Percentiles rank a stretch among this genome's conserved stretches.
Conservation (phyloP, 2,329 filamentous ascomycete genomes). For the Curvularia hawaiiensis region DNA sequence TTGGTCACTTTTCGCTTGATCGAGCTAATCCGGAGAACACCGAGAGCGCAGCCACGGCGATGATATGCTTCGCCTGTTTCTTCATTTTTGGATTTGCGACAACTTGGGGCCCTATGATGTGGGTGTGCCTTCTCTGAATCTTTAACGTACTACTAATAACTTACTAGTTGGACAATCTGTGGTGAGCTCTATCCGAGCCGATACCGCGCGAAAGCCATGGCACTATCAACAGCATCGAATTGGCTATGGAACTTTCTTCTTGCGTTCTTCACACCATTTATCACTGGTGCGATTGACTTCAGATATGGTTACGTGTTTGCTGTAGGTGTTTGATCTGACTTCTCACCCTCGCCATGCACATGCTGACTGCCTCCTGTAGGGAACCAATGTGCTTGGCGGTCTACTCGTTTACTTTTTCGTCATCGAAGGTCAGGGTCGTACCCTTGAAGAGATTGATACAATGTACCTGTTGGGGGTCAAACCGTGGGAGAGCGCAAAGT, state of each 20-base stretch:
- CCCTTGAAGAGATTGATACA: slow-evolving; percentile 76
- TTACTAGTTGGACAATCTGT: slow-evolving; percentile 64
- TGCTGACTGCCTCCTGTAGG: slow-evolving; percentile 29
- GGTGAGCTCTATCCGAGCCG: slow-evolving; percentile 68
- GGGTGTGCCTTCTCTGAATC: not conserved
- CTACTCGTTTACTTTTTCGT: slow-evolving; percentile 77
- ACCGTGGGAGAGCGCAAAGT: slow-evolving; percentile 66
- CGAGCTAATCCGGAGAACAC: slow-evolving; percentile 34
- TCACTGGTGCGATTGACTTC: slow-evolving; percentile 71
- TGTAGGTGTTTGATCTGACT: no score
- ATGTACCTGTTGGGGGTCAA: slow-evolving; percentile 69
- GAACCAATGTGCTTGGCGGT: slow-evolving; percentile 67
- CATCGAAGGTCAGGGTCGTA: slow-evolving; percentile 73
- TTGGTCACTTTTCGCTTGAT: slow-evolving; percentile 51
- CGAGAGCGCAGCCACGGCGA: slow-evolving; percentile 52
- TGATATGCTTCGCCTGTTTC: slow-evolving; percentile 71
- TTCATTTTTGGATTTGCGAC: slow-evolving; percentile 70
- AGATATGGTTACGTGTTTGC: slow-evolving; percentile 78
- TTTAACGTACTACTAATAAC: slow-evolving; percentile 41
- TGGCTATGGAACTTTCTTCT: slow-evolving; percentile 51
- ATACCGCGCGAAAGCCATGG: slow-evolving; percentile 52
- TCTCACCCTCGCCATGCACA: no score
- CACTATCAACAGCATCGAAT: slow-evolving; percentile 50
- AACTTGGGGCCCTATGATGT: slow-evolving; percentile 69
- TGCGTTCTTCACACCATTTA: slow-evolving; percentile 78